These are phyloP conservation scores for Parafenestella ontariensis DNA, from an alignment of 2,329 filamentous ascomycete species.

Conservation along the genomic window DNA sequence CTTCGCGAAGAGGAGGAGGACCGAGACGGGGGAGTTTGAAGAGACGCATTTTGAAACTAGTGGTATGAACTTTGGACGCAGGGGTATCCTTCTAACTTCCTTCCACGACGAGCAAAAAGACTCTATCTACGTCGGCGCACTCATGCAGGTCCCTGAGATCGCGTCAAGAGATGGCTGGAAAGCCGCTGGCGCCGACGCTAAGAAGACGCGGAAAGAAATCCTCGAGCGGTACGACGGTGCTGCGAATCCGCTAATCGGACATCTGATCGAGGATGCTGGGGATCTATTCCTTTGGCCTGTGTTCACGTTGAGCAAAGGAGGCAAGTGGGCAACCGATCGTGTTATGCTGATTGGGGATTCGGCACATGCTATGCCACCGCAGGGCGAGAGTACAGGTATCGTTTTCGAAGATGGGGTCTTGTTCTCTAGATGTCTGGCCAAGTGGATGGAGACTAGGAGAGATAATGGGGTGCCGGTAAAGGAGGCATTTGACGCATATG, in stretches of 20 bases:
- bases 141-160: constrained; percentile 55
- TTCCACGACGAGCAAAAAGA: constrained; percentile 48
- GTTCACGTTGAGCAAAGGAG: constrained; percentile 53
- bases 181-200: constrained; percentile 52
- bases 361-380: constrained; percentile 60
- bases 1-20: constrained; percentile 48
- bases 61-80: constrained; percentile 55
- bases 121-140: constrained; percentile 53
- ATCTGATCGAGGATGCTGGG: constrained; percentile 48
- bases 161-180: constrained; percentile 56
- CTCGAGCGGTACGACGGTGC: constrained; percentile 50
- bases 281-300: constrained; percentile 19
- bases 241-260: constrained; percentile 44
- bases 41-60: constrained; percentile 48
- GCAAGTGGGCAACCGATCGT: constrained; percentile 54
- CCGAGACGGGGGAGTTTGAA: constrained; percentile 33
- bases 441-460: constrained; percentile 51
- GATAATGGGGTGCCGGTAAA: constrained; percentile 43
- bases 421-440: constrained; percentile 53
- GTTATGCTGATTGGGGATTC: constrained; percentile 56
- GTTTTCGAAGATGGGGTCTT: constrained; percentile 62
- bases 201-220: constrained; percentile 52
- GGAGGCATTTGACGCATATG: constrained; percentile 58
- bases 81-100: constrained; percentile 54
- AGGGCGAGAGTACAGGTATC: constrained; percentile 59